Conservation (phyloP, 345 rosid genomes). For the Viola odorata region DNA sequence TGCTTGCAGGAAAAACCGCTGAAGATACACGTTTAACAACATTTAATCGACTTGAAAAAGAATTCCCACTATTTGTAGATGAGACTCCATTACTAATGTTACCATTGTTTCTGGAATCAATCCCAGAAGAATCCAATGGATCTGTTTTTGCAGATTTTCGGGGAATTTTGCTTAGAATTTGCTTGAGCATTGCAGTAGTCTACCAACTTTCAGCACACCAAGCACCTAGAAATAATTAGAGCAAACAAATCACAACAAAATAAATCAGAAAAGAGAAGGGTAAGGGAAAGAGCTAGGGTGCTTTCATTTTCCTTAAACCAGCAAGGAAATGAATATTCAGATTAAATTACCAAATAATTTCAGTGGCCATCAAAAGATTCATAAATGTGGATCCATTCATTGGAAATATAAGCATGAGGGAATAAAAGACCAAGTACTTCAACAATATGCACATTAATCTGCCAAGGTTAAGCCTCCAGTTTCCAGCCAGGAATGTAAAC, state of each 20-base stretch:
- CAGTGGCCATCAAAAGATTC: not conserved
- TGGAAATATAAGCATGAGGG: too few relatives aligned
- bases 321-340: not conserved
- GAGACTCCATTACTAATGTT: conserved; percentile 39
- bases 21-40: conserved; percentile 79
- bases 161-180: conserved; percentile 72
- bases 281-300: not conserved
- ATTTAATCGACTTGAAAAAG: conserved; percentile 57
- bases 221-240: conserved; percentile 16
- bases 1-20: conserved; percentile 73
- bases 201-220: conserved; percentile 23
- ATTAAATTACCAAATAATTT: not conserved
- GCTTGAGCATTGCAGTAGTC: conserved; percentile 56
- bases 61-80: conserved; percentile 49
- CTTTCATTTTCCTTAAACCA: not conserved
- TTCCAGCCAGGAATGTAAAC: too few relatives aligned
- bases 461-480: too few relatives aligned
- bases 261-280: not conserved
- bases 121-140: conserved; percentile 34
- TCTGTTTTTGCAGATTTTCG: conserved; percentile 51
- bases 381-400: too few relatives aligned
- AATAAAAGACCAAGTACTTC: too few relatives aligned
- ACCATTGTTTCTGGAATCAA: conserved; percentile 36
- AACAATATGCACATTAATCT: too few relatives aligned
- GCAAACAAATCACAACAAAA: not conserved